Base-by-base conservation (phyloP, 805 yeast species). In the Deakozyma indianensis region DNA sequence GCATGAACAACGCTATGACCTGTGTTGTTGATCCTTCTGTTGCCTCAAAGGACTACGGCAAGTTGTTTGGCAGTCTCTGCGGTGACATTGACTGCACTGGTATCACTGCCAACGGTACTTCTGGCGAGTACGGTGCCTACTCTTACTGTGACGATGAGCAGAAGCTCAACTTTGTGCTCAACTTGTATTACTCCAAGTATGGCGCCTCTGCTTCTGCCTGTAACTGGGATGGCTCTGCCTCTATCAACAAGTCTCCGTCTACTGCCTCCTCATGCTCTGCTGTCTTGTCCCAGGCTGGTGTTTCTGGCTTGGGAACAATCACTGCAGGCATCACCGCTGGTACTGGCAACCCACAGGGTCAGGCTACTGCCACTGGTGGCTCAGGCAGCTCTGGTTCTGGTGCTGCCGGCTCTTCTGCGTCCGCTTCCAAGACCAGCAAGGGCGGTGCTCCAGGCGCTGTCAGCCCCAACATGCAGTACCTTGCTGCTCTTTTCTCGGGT, bases 91-190 rank as follows among this genome's bases (percentile, higher is more conserved):
- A 72, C 56, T 84, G 94, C 65, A 60, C 66, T 23, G 86, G 71
- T 23, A 80, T 83, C 52, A 58, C 62, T 45, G 70, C 70, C 43
- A 73, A 83, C 65, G 88, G 82, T 52, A 63, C 72, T 35, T 57
- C 62, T 27, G 95, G 94, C 48, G 56, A 53, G 3, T 84, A 83
- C 59, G 94, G 94, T 54, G 71, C 75, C n/a, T 74, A 65, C 62
- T 78, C 87, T 1, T 80, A 68, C 74, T 85, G 95, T 64, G 69
- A 75, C 40, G 70, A 80, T 51, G 74, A 77, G 66, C 82, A 79
- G 45, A 77, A 80, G 67, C 70, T 84, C 55, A 74, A 80, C 46
- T 83, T 63, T 64, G 62, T 82, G 47, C 64, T 84, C 62, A 78
- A 83, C 69, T 62, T 63, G 50, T 83, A 83, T 69, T 78, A 77